Conservation (phyloP, 2,329 filamentous ascomycete genomes). For the Furcasterigmium sp. region DNA sequence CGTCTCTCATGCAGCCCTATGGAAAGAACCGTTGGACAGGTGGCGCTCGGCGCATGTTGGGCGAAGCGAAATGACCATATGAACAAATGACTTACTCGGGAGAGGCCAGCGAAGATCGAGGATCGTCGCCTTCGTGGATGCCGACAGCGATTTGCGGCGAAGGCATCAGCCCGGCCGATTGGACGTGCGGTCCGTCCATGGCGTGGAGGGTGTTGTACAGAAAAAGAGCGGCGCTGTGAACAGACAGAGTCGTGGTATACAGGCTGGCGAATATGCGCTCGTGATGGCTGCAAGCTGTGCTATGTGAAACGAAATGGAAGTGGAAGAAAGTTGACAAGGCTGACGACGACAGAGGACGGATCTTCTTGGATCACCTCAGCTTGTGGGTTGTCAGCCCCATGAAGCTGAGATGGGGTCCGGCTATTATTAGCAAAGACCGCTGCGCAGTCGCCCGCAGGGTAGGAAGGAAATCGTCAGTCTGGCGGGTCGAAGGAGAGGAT, state of each 20-base stretch:
- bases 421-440: too few relatives aligned
- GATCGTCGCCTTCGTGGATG: constrained; percentile 6
- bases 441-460: too few relatives aligned
- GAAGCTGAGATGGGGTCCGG: too few relatives aligned
- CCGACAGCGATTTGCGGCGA: constrained; percentile 12
- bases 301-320: background rate
- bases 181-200: constrained; percentile 7
- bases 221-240: too few relatives aligned
- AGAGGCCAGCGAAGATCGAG: constrained; percentile 19
- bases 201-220: constrained; percentile 4
- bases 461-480: too few relatives aligned
- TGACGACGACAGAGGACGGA: background rate
- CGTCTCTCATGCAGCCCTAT: constrained; percentile 5
- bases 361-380: too few relatives aligned
- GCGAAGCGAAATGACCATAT: constrained; percentile 4
- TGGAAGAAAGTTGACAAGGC: background rate
- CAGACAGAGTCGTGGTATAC: too few relatives aligned
- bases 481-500: too few relatives aligned
- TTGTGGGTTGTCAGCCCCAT: too few relatives aligned
- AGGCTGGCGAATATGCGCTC: too few relatives aligned
- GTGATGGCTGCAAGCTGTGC: too few relatives aligned
- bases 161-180: constrained; percentile 4
- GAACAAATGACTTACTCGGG: constrained; percentile 34
- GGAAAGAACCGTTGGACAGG: background rate
- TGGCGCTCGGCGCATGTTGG: constrained; percentile 1